Percentiles rank a stretch among this genome's conserved stretches.
These are phyloP conservation scores for Diospyros lotus DNA, from an alignment of 148 eudicot species.

Conservation along the genomic window DNA sequence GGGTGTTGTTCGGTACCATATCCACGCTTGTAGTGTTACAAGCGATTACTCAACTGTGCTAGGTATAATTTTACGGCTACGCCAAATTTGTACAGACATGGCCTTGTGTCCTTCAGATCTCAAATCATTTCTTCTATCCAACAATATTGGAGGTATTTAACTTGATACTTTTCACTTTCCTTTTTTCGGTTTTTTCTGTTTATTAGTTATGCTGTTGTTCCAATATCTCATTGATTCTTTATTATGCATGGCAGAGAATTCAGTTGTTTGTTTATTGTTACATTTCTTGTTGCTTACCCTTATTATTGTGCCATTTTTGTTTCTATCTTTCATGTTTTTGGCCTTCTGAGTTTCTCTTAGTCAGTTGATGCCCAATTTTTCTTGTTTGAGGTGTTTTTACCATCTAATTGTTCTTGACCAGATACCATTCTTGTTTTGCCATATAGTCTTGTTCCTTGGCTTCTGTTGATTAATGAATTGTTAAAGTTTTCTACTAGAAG, in stretches of 20 bases:
- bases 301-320: neutral
- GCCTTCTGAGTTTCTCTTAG: neutral
- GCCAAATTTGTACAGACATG: slow-evolving; percentile 79
- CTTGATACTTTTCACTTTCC: neutral
- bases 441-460: too few species aligned
- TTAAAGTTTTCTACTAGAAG: too few species aligned
- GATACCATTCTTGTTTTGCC: too few species aligned
- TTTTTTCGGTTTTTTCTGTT: neutral
- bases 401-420: neutral
- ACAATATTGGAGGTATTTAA: slow-evolving; percentile 62
- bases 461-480: too few species aligned
- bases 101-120: slow-evolving; percentile 84
- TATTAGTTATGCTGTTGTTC: too few species aligned
- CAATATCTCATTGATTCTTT: neutral
- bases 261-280: neutral
- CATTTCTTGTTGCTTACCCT: neutral
- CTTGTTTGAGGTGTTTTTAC: neutral
- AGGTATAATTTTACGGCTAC: slow-evolving; percentile 76
- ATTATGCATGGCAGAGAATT: neutral
- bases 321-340: neutral
- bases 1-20: slow-evolving; percentile 51
- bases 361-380: neutral
- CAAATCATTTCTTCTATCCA: slow-evolving; percentile 51
- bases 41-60: slow-evolving; percentile 70
- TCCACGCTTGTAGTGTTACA: slow-evolving; percentile 43